These are phyloP conservation scores for Metschnikowia orientalis DNA, from an alignment of 805 yeast species.

Conservation along the genomic window DNA sequence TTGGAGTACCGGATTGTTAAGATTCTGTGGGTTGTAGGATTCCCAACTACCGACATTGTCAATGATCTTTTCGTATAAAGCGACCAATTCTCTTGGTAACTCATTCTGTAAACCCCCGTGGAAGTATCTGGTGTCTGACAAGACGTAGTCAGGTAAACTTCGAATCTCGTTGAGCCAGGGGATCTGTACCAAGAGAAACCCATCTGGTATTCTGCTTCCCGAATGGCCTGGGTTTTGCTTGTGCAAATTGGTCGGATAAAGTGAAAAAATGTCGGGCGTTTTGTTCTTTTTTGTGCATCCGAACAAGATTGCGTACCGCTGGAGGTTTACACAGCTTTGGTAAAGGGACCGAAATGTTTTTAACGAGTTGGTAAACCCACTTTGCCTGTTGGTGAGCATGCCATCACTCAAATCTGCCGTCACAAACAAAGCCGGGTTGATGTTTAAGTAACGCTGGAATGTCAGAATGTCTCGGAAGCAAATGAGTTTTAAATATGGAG, in stretches of 20 bases:
- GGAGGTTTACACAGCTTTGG: slow-evolving; percentile 48
- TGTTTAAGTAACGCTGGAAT: slow-evolving; percentile 48
- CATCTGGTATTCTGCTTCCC: slow-evolving; percentile 49
- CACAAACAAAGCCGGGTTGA: slow-evolving; percentile 55
- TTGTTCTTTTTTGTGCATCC: slow-evolving; percentile 55
- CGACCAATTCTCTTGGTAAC: slow-evolving; percentile 18
- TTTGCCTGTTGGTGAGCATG: slow-evolving; percentile 22
- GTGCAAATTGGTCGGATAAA: slow-evolving; percentile 49
- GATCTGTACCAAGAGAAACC: slow-evolving; percentile 61
- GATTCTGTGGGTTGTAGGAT: slow-evolving; percentile 53
- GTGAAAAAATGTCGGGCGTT: slow-evolving; percentile 52
- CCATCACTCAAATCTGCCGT: slow-evolving; percentile 57
- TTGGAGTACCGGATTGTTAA: slow-evolving; percentile 61
- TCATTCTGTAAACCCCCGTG: slow-evolving; percentile 9
- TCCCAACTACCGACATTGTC: slow-evolving; percentile 39
- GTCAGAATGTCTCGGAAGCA: slow-evolving; percentile 56
- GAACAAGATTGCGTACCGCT: slow-evolving; percentile 66
- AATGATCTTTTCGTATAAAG: slow-evolving; percentile 23
- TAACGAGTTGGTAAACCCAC: slow-evolving; percentile 55
- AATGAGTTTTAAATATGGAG: slow-evolving; percentile 57
- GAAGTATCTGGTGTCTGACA: slow-evolving; percentile 6
- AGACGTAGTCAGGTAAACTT: slow-evolving; percentile 46
- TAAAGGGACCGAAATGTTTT: slow-evolving; percentile 65
- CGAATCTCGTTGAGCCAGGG: slow-evolving; percentile 80
- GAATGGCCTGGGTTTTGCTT: neutral